Evolutionary conservation across 2,329 filamentous ascomycete genomes (phyloP).

Genomic region (Camillea tinctor): DNA sequence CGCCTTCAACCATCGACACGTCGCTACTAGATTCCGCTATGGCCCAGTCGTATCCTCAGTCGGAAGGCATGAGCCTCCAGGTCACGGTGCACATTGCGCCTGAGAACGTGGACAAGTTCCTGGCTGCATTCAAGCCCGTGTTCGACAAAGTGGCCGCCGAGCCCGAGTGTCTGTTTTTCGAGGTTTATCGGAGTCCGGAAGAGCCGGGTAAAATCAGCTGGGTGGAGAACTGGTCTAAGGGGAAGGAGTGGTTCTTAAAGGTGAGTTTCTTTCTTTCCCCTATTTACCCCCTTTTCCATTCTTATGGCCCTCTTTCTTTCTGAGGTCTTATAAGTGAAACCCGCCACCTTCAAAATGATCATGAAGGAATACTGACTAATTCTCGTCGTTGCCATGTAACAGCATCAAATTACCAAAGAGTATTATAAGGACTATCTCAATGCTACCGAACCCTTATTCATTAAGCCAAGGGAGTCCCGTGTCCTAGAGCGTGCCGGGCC

Average conservation of each 20-base stretch:
- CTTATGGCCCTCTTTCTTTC: background rate
- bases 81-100: slow-evolving; percentile 28
- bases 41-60: background rate
- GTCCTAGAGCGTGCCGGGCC: slow-evolving; percentile 26
- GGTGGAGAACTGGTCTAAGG: slow-evolving; percentile 41
- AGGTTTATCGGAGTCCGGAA: slow-evolving; percentile 37
- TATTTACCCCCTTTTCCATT: background rate
- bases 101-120: slow-evolving; percentile 25
- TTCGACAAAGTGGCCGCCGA: slow-evolving; percentile 42
- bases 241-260: slow-evolving; percentile 31
- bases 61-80: slow-evolving; percentile 23
- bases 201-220: slow-evolving; percentile 38
- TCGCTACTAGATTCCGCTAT: background rate
- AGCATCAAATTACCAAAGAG: slow-evolving; percentile 38
- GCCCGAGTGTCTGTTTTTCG: slow-evolving; percentile 44
- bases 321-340: background rate
- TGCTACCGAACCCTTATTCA: slow-evolving; percentile 38
- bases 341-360: slow-evolving; percentile 1
- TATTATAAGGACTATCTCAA: slow-evolving; percentile 42
- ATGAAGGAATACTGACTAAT: background rate
- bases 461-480: slow-evolving; percentile 37
- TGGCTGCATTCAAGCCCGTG: slow-evolving; percentile 34
- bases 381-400: background rate
- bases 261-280: slow-evolving; percentile 7
- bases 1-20: background rate